These are phyloP conservation scores for Trichophyton verrucosum DNA, from an alignment of 2,329 filamentous ascomycete species.

Conservation along the genomic window DNA sequence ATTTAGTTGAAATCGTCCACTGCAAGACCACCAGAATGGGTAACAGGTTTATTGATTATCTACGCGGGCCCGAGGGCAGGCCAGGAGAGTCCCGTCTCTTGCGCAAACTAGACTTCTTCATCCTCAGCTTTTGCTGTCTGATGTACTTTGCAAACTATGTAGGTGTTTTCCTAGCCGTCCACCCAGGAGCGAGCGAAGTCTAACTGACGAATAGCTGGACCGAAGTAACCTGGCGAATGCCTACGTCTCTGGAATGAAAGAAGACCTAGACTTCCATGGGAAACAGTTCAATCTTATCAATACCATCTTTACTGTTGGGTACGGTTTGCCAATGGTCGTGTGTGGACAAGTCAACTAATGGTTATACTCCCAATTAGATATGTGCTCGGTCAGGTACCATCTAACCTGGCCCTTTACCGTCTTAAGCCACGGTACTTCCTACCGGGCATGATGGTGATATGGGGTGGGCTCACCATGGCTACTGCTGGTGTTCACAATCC, in stretches of 20 bases:
- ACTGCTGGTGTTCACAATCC: slow-evolving; percentile 20
- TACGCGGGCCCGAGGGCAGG: slow-evolving; percentile 12
- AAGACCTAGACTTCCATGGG: slow-evolving; percentile 25
- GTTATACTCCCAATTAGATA: slow-evolving; percentile 16
- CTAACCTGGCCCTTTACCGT: slow-evolving; percentile 28
- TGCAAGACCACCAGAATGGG: slow-evolving; percentile 1
- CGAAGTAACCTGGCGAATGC: slow-evolving; percentile 34
- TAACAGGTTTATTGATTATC: slow-evolving; percentile 11
- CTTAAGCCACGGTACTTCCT: slow-evolving; percentile 20
- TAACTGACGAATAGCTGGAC: slow-evolving; percentile 22
- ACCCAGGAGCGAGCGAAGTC: not conserved
- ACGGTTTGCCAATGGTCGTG: not conserved
- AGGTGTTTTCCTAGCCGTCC: slow-evolving; percentile 1
- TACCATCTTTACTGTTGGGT: slow-evolving; percentile 34
- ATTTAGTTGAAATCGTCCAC: not conserved
- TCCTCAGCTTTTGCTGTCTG: slow-evolving; percentile 34
- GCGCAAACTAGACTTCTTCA: slow-evolving; percentile 39
- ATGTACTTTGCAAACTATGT: slow-evolving; percentile 35
- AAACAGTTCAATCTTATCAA: slow-evolving; percentile 29
- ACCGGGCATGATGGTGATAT: slow-evolving; percentile 21
- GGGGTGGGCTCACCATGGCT: slow-evolving; percentile 24
- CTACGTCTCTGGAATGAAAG: slow-evolving; percentile 28
- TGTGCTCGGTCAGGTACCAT: slow-evolving; percentile 34
- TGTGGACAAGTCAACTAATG: not conserved
- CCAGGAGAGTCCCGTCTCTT: slow-evolving; percentile 24